phyloP scores from a whole-genome alignment of 768 basidiomycete species.

The Lactarius vividus region DNA sequence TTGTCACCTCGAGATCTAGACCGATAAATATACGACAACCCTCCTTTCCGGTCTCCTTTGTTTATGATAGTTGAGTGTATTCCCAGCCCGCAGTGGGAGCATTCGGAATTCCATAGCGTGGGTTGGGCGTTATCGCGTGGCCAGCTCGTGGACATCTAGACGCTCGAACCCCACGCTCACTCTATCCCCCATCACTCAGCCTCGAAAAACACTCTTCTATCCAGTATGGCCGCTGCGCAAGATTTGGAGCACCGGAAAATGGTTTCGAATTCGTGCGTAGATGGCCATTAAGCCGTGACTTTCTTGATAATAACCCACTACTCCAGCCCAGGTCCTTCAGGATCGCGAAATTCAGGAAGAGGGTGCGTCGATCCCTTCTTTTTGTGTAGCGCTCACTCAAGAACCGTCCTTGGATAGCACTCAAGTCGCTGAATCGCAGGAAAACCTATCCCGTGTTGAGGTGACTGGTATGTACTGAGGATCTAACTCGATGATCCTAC shows the following conservation, averaged over 20 bases:
- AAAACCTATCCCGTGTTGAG: neutral
- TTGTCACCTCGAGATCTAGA: no score
- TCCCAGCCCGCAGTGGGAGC: no score
- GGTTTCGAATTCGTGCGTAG: neutral
- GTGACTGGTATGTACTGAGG: neutral
- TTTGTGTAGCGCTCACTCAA: neutral
- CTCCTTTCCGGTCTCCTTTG: no score
- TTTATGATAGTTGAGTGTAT: no score
- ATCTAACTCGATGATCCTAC: neutral
- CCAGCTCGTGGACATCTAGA: neutral
- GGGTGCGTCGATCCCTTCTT: neutral
- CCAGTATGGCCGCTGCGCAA: neutral
- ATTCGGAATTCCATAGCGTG: no score
- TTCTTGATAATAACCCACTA: neutral
- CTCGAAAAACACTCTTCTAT: neutral
- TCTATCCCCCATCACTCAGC: neutral
- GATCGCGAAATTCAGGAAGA: neutral
- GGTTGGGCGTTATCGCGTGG: no score
- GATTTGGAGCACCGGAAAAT: neutral
- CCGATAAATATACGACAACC: no score
- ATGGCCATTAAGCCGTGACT: neutral
- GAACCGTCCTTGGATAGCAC: neutral
- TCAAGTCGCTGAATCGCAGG: neutral
- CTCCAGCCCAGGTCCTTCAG: neutral
- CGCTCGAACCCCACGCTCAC: neutral